phyloP scores from a whole-genome alignment of 2,329 filamentous ascomycete genomes.

The Epichloe aotearoae region DNA sequence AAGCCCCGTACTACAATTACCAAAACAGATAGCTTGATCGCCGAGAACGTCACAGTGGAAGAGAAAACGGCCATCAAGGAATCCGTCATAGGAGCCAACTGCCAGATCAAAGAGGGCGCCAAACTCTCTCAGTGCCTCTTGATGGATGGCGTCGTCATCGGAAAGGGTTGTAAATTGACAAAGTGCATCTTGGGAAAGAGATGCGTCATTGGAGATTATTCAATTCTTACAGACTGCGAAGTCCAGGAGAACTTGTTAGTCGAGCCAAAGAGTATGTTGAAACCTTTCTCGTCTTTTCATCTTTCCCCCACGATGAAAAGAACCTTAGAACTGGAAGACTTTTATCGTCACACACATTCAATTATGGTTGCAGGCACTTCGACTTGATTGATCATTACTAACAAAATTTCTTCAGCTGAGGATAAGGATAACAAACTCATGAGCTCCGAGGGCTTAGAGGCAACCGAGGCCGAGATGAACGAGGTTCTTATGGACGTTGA shows the following conservation, averaged over 20 bases:
- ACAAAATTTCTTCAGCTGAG: constrained; percentile 33
- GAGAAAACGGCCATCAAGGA: constrained; percentile 90
- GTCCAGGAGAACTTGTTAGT: constrained; percentile 82
- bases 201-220: constrained; percentile 70
- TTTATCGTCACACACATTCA: background rate
- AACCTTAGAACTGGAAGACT: background rate
- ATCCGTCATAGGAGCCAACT: constrained; percentile 74
- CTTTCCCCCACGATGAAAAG: background rate
- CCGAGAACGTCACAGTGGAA: constrained; percentile 77
- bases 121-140: constrained; percentile 77
- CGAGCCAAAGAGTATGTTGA: constrained; percentile 56
- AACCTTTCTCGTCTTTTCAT: background rate
- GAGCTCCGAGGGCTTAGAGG: constrained; percentile 53
- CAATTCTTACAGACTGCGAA: constrained; percentile 75
- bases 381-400: background rate
- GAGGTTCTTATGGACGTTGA: constrained; percentile 34
- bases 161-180: constrained; percentile 71
- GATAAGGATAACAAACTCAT: constrained; percentile 56
- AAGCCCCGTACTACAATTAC: constrained; percentile 72
- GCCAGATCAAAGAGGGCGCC: constrained; percentile 74
- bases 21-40: constrained; percentile 68
- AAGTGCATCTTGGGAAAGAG: constrained; percentile 76
- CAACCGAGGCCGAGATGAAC: constrained; percentile 48
- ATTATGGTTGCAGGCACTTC: background rate
- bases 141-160: constrained; percentile 84